Conservation (phyloP, 306 rosid species). For the Vigna unguiculata region DNA sequence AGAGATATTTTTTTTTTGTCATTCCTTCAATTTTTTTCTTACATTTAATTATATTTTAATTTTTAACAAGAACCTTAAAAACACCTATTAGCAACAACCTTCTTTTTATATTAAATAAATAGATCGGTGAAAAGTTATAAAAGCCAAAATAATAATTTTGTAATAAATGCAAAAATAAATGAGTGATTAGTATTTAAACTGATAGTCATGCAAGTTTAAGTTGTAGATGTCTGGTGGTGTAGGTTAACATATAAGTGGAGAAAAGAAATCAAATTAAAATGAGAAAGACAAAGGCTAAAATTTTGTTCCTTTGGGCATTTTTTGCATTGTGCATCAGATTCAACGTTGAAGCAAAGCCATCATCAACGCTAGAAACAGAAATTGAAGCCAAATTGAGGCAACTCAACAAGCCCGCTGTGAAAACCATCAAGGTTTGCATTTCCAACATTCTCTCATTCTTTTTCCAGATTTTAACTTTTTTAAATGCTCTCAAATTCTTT, state of each 20-base stretch:
- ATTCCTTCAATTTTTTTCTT: too few relatives aligned
- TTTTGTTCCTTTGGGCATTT: constrained; percentile 40
- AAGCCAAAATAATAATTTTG: neutral
- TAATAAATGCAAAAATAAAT: neutral
- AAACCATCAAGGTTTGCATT: constrained; percentile 54
- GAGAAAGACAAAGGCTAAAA: constrained; percentile 22
- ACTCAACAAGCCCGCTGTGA: constrained; percentile 61
- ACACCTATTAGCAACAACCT: too few relatives aligned
- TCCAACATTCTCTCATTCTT: neutral
- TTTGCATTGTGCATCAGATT: constrained; percentile 13
- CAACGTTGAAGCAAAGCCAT: constrained; percentile 28
- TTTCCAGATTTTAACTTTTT: neutral
- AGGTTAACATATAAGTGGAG: neutral
- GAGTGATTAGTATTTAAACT: neutral
- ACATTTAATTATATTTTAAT: too few relatives aligned
- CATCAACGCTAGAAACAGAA: constrained; percentile 20
- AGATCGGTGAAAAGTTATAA: neutral
- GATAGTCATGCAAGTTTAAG: neutral
- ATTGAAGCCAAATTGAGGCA: constrained; percentile 56
- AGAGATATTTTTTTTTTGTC: too few relatives aligned
- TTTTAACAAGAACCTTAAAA: too few relatives aligned
- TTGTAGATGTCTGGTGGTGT: too few relatives aligned
- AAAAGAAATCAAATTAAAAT: constrained; percentile 26
- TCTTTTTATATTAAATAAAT: too few relatives aligned
- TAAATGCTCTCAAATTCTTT: neutral